Base-by-base conservation (phyloP, 345 rosid genomes). In the Mangifera indica region DNA sequence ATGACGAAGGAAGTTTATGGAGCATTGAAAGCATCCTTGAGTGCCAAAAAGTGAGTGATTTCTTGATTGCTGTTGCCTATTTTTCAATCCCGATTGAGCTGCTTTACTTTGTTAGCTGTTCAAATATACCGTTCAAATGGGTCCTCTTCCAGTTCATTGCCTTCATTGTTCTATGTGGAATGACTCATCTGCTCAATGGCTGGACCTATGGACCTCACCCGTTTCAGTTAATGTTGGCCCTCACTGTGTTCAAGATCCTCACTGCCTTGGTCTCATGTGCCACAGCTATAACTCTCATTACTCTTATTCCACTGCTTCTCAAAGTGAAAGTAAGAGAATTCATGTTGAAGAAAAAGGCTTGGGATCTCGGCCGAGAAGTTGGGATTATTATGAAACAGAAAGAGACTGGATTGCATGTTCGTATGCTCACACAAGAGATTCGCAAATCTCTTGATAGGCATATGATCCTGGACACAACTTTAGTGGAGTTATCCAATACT, bases 221-320 rank as follows among this genome's bases (percentile, higher is more conserved):
- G 0, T 95, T 95, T 78, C 91, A 90, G 71, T 86, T 92, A 18
- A 91, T 90, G 93, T 32, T 92, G 71, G 84, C 99, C n/a, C 85
- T 95, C 72, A 95, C 99, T 0, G 88, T 95, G 70, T 89, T 91
- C 85, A 95, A 95, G 89, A 82, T 91, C 67, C 79, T 95, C 59
- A 95, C 99, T 21, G 99, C 99, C 65, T 76, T 95, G 67, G 99
- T 95, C 66, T 95, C 99, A 0, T 92, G 97, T 58, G 98, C 99
- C 66, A 95, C 99, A 0, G 89, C 99, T 0, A 92, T 95, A 48
- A 92, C 99, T 7, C 94, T 95, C 37, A 69, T 95, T 74, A 91
- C 97, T 57, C 86, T 95, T 51, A 83, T 95, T 77, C 99, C 99
- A 60, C 80, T 95, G 73, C 98, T 91, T 73, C 87, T 95, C 71